phyloP scores from a whole-genome alignment of 768 basidiomycete species.

The Termitomyces sp. region DNA sequence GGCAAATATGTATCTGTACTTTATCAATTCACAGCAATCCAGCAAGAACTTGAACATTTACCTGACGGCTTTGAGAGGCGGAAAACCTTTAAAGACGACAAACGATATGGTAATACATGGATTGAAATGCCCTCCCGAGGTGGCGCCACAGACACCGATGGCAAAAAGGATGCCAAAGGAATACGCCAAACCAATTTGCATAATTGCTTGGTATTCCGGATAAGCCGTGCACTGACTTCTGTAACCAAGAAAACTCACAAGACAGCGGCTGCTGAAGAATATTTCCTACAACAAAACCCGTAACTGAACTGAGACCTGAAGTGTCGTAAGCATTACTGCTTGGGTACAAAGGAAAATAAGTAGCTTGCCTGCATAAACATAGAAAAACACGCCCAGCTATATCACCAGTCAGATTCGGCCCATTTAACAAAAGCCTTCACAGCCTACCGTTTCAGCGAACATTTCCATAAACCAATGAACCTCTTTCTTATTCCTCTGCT shows the following conservation, averaged over 20 bases:
- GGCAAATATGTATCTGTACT: slow-evolving; percentile 55
- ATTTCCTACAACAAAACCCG: slow-evolving; percentile 44
- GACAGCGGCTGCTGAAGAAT: slow-evolving; percentile 37
- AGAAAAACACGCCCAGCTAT: slow-evolving; percentile 60
- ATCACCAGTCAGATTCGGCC: slow-evolving; percentile 2
- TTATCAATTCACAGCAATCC: neutral
- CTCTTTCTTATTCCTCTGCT: slow-evolving; percentile 32
- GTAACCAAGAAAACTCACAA: slow-evolving; percentile 32
- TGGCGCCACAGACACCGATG: slow-evolving; percentile 42
- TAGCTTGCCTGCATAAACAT: slow-evolving; percentile 44
- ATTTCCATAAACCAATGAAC: slow-evolving; percentile 54
- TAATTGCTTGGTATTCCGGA: slow-evolving; percentile 32
- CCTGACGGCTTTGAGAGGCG: slow-evolving; percentile 46
- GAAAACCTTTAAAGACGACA: slow-evolving; percentile 53
- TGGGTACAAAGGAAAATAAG: too few species aligned
- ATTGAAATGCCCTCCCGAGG: slow-evolving; percentile 64
- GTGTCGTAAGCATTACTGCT: neutral
- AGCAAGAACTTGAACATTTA: slow-evolving; percentile 13
- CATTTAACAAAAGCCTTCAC: neutral
- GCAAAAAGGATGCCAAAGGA: slow-evolving; percentile 58
- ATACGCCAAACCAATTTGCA: slow-evolving; percentile 58
- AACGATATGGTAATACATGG: slow-evolving; percentile 57
- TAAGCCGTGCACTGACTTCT: neutral
- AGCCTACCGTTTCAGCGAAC: slow-evolving; percentile 56
- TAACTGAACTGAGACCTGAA: slow-evolving; percentile 52